Evolutionary conservation across 2,329 filamentous ascomycete species (phyloP).

Genomic region (Verticillium albo-atrum): DNA sequence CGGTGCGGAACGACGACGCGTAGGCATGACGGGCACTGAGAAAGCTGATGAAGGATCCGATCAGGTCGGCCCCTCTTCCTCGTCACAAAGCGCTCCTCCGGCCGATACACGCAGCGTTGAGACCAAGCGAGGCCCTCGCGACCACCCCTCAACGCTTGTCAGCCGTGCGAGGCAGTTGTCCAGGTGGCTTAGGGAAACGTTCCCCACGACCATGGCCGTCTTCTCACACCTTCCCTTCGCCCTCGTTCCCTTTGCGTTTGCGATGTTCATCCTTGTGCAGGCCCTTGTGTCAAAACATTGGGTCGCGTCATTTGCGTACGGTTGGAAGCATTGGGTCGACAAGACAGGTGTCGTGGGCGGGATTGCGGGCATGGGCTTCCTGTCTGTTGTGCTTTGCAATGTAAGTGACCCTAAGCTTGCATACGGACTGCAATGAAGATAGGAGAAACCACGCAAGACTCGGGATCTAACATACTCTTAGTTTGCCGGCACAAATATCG

Average conservation of each 20-base stretch:
- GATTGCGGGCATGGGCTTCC: slow-evolving; percentile 67
- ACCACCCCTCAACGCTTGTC: slow-evolving; percentile 40
- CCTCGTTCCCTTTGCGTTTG: slow-evolving; percentile 65
- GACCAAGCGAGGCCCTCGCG: background rate
- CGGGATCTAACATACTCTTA: too few species aligned
- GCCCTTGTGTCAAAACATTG: slow-evolving; percentile 68
- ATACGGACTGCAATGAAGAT: too few species aligned
- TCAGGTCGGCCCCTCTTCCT: background rate
- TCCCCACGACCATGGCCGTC: slow-evolving; percentile 65
- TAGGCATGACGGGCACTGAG: too few species aligned
- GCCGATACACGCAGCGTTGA: background rate
- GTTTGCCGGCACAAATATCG: slow-evolving; percentile 75
- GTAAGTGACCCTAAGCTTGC: slow-evolving; percentile 43
- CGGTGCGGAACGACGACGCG: too few species aligned
- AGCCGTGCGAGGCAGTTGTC: slow-evolving; percentile 42
- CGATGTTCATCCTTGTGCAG: slow-evolving; percentile 72
- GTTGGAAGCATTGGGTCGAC: slow-evolving; percentile 68
- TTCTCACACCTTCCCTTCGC: slow-evolving; percentile 61
- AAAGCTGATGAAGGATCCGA: too few species aligned
- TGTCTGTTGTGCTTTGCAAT: slow-evolving; percentile 67
- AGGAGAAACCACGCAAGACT: too few species aligned
- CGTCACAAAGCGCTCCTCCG: background rate
- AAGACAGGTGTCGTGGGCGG: slow-evolving; percentile 64
- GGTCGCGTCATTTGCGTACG: slow-evolving; percentile 67
- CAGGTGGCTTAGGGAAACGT: slow-evolving; percentile 61